Base-by-base conservation (phyloP, 2,329 filamentous ascomycete species). In the Thielaviopsis euricoi region DNA sequence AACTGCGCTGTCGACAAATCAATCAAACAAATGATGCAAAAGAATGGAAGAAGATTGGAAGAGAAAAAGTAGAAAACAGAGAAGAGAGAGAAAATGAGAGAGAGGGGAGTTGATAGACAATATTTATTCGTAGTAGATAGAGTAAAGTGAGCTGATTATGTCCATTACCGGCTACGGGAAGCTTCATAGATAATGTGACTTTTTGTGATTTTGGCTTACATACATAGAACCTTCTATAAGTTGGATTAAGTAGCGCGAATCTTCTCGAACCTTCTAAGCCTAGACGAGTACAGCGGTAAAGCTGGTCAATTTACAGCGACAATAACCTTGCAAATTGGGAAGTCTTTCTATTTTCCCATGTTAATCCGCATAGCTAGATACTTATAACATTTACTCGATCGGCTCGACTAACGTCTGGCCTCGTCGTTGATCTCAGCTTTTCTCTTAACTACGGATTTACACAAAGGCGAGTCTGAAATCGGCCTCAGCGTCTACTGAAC, bases 161-260 rank as follows among this genome's bases (percentile, higher is more conserved):
- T 52, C 23, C 49, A 15, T 22, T 29, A n/a, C n/a, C n/a, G n/a
- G 25, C 33, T n/a, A n/a, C 17, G 50, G 22, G 50, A 29, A 4
- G 25, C 25, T 26, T 52, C 25, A 10, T 25, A 25, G 25, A 33
- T 6, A 33, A 29, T 29, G 19, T 12, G 51, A 12, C 17, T 17
- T 13, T 17, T 15, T 52, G n/a, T n/a, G n/a, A n/a, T n/a, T 19
- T 29, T 52, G 51, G 51, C 51, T 43, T 21, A n/a, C n/a, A n/a
- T n/a, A n/a, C n/a, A n/a, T n/a, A 52, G 51, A 52, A 52, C 51
- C 51, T 52, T 52, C 51, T 52, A 25, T 52, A 52, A 52, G 51
- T 52, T 23, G 23, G 23, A 19, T 52, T 29, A 19, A 52, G 51
- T 12, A n/a, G 23, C 23, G 17, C 17, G 51, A 52, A 52, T 33